A percentile compares a stretch with the other conserved stretches of the same genome.
Evolutionary conservation across 805 yeast species (phyloP).

Genomic region (Barnettozyma sucrosica): DNA sequence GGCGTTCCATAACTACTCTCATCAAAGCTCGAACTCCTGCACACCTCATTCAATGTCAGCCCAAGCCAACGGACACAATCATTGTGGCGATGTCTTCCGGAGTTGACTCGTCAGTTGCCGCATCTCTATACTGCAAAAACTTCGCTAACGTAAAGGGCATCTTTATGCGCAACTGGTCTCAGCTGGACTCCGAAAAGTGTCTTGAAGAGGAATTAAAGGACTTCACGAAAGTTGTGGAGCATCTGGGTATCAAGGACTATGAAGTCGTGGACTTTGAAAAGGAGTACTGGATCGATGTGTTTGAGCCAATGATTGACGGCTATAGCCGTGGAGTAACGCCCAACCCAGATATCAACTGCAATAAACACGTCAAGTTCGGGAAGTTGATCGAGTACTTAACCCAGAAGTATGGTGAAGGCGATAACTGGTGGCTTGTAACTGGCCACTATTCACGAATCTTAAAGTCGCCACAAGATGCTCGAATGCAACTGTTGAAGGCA

Average conservation of each 20-base stretch:
- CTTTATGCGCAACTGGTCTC: constrained; percentile 77
- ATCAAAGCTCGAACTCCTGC: background rate
- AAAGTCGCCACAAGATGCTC: constrained; percentile 27
- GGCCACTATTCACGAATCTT: constrained; percentile 72
- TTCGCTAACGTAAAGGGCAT: constrained; percentile 67
- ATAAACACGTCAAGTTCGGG: constrained; percentile 83
- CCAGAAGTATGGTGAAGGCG: constrained; percentile 27
- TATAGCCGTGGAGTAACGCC: constrained; percentile 80
- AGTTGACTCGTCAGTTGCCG: constrained; percentile 89
- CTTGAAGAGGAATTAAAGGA: constrained; percentile 87
- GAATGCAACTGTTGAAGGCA: constrained; percentile 51
- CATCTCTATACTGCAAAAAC: constrained; percentile 52
- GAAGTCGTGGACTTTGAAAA: constrained; percentile 77
- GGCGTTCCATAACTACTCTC: background rate
- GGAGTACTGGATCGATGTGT: constrained; percentile 91
- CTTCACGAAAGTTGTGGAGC: constrained; percentile 58
- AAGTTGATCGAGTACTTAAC: constrained; percentile 53
- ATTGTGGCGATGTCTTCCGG: constrained; percentile 94
- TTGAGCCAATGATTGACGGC: constrained; percentile 80
- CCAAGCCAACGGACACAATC: constrained; percentile 51
- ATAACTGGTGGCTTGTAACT: constrained; percentile 79
- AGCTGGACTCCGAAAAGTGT: constrained; percentile 49
- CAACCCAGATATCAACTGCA: constrained; percentile 91
- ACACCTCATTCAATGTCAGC: constrained; percentile 35
- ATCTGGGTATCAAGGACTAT: constrained; percentile 54